Evolutionary conservation across 1,139 yeast genomes (phyloP), one percentile per base, ranked within the genome.

Genomic region (Blastobotrys niveus): DNA sequence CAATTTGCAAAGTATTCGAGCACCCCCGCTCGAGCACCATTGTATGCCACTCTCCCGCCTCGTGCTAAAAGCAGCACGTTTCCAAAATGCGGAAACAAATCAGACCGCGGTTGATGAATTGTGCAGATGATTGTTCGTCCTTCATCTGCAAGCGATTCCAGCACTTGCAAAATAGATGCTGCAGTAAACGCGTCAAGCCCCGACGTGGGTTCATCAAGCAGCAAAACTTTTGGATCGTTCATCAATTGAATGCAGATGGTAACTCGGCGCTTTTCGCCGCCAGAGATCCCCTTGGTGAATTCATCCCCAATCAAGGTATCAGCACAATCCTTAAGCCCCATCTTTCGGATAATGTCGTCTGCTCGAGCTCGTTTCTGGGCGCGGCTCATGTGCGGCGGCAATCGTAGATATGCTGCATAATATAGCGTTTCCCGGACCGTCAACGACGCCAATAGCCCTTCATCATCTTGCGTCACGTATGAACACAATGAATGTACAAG

Each of bases 151-250:
- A 87, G 64, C 3, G 70, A 68, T 37, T 76, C 70, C 47, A 87
- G 67, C 39, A 86, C 77, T 31, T 72, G 71, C 37, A 87, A 62
- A 38, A 86, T 82, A 0, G 88, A 74, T 1, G 77, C 71, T 0
- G 95, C 85, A 0, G 94, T 84, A 44, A 84, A 78, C 19, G 91
- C 77, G 61, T 87, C 95, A 20, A 87, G 68, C 0, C 96, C 95
- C 1, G 94, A 83, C 0, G 95, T 86, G 1, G 95, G 95, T 55
- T 87, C 96, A 63, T 87, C 96, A 34, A 86, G 65, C 45, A 85
- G 72, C 39, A 86, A 63, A 26, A 86, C 73, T 51, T 80, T 80
- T 0, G 94, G 93, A 44, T 77, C 77, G 45, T 80, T 79, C 32
- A 85, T 66, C 34, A 86, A 66, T 59, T 86, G 95, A 38, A 82